Conservation (phyloP, 1,284 basidiomycete genomes). For the Ceratobasidium sp. region DNA sequence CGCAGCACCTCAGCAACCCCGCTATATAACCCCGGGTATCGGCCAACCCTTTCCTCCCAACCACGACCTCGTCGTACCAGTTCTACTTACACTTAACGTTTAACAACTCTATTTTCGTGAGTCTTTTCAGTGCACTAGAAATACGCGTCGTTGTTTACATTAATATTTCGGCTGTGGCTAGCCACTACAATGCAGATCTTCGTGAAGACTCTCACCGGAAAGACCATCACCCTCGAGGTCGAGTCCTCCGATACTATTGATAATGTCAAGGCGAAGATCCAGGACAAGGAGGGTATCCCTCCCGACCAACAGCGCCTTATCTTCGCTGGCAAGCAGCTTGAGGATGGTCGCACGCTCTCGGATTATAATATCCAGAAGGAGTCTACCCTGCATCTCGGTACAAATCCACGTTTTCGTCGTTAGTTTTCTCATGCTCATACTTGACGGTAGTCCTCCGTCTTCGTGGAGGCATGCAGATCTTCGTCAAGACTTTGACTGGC, state of each 20-base stretch:
- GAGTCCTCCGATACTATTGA: too few species aligned
- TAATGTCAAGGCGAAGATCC: too few species aligned
- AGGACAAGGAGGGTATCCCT: too few species aligned
- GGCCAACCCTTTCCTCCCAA: constrained; percentile 7
- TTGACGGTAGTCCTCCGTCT: constrained; percentile 63
- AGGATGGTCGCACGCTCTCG: too few species aligned
- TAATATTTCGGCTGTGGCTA: constrained; percentile 67
- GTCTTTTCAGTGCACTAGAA: background rate
- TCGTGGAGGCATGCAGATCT: constrained; percentile 64
- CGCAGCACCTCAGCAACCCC: background rate
- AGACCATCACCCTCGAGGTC: too few species aligned
- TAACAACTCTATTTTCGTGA: constrained; percentile 24
- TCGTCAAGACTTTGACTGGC: constrained; percentile 66
- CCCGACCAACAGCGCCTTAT: too few species aligned
- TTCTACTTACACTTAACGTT: constrained; percentile 5
- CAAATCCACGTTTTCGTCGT: constrained; percentile 51
- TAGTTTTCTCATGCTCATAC: background rate
- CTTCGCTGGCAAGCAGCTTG: too few species aligned
- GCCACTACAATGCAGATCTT: constrained; percentile 92
- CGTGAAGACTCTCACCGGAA: constrained; percentile 98
- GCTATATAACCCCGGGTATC: constrained; percentile 12
- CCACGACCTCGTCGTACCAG: constrained; percentile 40
- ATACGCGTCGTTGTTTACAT: background rate
- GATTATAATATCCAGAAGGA: too few species aligned
- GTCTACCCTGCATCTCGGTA: constrained; percentile 85